Evolutionary conservation across 805 yeast genomes (phyloP).

Genomic region (Grigorovia transvaalensis): DNA sequence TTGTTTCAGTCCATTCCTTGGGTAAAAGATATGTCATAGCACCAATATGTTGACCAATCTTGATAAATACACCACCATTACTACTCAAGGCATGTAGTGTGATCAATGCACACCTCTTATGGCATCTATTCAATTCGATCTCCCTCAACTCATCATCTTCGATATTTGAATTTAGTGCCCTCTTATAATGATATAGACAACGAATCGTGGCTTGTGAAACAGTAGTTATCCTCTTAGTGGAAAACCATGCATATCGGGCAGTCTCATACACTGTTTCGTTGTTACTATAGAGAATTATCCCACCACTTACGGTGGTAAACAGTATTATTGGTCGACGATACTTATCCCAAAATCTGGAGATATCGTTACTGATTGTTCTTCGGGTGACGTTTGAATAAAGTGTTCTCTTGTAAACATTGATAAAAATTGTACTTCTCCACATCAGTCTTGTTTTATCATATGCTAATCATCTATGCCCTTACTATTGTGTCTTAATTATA

Average conservation of each 20-base stretch:
- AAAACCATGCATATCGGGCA: constrained; percentile 18
- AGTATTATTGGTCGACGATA: neutral
- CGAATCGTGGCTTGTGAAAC: constrained; percentile 59
- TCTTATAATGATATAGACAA: constrained; percentile 64
- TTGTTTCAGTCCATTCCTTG: constrained; percentile 87
- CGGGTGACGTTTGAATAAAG: neutral
- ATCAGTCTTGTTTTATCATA: neutral
- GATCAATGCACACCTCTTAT: constrained; percentile 62
- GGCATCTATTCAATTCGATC: constrained; percentile 54
- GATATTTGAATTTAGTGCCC: constrained; percentile 39
- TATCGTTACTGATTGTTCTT: neutral
- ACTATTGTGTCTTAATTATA: no score
- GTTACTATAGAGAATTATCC: constrained; percentile 16
- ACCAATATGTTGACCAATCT: constrained; percentile 87
- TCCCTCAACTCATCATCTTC: constrained; percentile 36
- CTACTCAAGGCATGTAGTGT: constrained; percentile 69
- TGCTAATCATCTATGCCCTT: neutral
- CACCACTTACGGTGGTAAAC: constrained; percentile 4
- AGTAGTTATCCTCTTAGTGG: constrained; percentile 45
- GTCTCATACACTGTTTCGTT: constrained; percentile 20
- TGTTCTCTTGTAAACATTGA: neutral
- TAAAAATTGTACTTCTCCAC: neutral
- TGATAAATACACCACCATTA: constrained; percentile 90
- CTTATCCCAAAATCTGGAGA: neutral
- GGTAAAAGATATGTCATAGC: constrained; percentile 91